These are phyloP conservation scores for Trichoderma sp. DNA, from an alignment of 2,329 filamentous ascomycete species.

Conservation along the genomic window DNA sequence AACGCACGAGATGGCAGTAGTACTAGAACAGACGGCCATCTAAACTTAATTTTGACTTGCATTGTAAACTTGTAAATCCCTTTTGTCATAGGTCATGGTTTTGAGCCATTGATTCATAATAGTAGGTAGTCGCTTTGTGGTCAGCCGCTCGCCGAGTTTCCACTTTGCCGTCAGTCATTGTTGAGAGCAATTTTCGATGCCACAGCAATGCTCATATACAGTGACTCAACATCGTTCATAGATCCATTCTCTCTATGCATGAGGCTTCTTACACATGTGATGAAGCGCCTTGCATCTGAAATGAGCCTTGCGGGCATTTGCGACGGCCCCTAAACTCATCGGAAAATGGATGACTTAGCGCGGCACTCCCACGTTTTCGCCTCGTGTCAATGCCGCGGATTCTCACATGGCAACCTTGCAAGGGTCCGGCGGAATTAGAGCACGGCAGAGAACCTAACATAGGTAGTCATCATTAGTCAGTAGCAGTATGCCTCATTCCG, in stretches of 20 bases:
- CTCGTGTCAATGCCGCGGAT: neutral
- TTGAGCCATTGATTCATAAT: neutral
- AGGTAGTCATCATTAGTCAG: neutral
- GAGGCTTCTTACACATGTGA: neutral
- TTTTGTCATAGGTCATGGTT: neutral
- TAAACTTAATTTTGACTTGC: neutral
- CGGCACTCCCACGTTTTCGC: neutral
- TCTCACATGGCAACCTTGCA: constrained; percentile 20
- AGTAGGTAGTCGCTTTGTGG: neutral
- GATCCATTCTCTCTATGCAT: neutral
- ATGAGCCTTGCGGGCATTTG: constrained; percentile 4
- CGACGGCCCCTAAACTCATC: constrained; percentile 6
- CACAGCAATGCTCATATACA: neutral
- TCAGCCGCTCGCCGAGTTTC: neutral
- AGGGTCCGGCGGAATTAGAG: neutral
- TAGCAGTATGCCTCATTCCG: neutral
- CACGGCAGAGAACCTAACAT: neutral
- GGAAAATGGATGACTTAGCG: neutral
- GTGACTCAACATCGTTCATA: neutral
- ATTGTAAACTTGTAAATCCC: neutral
- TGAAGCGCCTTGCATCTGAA: neutral
- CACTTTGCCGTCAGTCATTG: neutral
- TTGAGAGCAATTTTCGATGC: neutral
- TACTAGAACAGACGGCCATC: neutral
- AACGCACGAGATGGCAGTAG: neutral